Evolutionary conservation across 306 rosid species (phyloP).

Genomic region (Medicago truncatula): MtrunA17r5.0-ANR NC_053046.1:32832501-32833000

Average conservation of each 20-base stretch:
- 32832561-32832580: background rate
- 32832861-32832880: constrained; percentile 42
- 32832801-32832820: background rate
- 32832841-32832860: constrained; percentile 34
- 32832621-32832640: background rate
- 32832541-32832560: background rate
- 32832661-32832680: too few relatives aligned
- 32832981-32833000: background rate
- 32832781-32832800: constrained; percentile 14
- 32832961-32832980: constrained; percentile 11
- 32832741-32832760: too few relatives aligned
- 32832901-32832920: constrained; percentile 39
- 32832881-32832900: constrained; percentile 49
- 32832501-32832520: background rate
- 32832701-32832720: too few relatives aligned
- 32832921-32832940: constrained; percentile 50
- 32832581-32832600: background rate
- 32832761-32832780: too few relatives aligned
- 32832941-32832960: constrained; percentile 42
- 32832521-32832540: constrained; percentile 5
- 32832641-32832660: too few relatives aligned
- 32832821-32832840: constrained; percentile 35
- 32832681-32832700: too few relatives aligned
- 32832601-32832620: background rate
- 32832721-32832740: too few relatives aligned